phyloP scores from a whole-genome alignment of 192 early-diverging fungal genomes.

The Backusella macrospora region DNA sequence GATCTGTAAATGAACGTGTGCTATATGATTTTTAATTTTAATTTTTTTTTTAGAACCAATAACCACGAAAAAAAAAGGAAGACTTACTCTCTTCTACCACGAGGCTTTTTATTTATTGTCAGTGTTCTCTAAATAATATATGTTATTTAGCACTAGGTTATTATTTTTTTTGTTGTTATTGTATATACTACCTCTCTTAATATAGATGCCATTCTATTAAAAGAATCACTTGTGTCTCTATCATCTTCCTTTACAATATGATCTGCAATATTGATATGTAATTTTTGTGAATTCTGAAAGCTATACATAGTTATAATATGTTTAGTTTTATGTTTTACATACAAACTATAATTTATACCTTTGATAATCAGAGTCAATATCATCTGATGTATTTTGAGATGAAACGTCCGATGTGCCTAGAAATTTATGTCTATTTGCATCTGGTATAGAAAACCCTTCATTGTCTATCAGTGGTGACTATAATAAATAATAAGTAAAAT shows the following conservation, averaged over 20 bases:
- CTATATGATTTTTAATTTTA: neutral
- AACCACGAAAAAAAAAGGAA: neutral
- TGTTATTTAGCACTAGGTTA: neutral
- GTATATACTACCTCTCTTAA: neutral
- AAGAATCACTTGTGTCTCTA: neutral
- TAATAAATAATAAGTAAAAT: neutral
- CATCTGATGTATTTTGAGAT: constrained; percentile 9
- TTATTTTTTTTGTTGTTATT: neutral
- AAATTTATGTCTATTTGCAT: neutral
- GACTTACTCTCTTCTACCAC: constrained; percentile 18
- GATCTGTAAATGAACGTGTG: neutral
- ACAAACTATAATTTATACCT: neutral
- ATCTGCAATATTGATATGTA: constrained; percentile 9
- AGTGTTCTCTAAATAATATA: constrained; percentile 1
- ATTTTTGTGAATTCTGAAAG: neutral
- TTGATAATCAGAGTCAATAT: constrained; percentile 9
- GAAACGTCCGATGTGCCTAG: neutral
- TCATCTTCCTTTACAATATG: neutral
- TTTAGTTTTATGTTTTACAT: no score
- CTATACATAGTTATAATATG: neutral
- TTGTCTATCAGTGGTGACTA: neutral
- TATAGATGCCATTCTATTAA: constrained; percentile 5
- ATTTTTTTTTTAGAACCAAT: neutral
- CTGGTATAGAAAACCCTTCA: constrained; percentile 18
- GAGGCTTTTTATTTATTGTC: neutral